Percentiles rank a stretch among this genome's conserved stretches.
Evolutionary conservation across 305 asterid species (phyloP).

Genomic region (Fraxinus dipetala): DNA sequence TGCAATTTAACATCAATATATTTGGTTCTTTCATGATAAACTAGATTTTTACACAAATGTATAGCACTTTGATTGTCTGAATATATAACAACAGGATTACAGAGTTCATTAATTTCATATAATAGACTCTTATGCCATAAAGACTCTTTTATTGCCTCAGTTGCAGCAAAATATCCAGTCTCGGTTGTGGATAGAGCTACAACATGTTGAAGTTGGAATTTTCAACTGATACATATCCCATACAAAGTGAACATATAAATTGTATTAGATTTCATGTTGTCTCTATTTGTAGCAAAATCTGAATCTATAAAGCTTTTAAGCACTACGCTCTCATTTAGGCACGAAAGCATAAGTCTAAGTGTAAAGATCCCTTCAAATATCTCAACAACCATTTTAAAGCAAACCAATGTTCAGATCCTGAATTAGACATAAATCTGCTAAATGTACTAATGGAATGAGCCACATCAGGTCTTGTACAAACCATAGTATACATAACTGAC

Average conservation of each 20-base stretch:
- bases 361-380: background rate
- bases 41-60: background rate
- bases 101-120: too few species aligned
- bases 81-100: too few species aligned
- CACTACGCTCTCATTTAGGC: too few species aligned
- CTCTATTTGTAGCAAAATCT: background rate
- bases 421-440: background rate
- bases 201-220: background rate
- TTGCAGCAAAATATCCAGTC: too few species aligned
- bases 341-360: too few species aligned
- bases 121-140: too few species aligned
- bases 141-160: too few species aligned
- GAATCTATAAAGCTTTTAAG: background rate
- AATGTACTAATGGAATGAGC: background rate
- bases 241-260: too few species aligned
- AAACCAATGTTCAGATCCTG: too few species aligned
- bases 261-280: background rate
- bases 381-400: background rate
- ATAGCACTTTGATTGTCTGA: too few species aligned
- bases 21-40: background rate
- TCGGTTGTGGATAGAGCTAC: background rate
- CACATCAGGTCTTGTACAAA: background rate
- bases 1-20: background rate
- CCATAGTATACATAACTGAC: background rate
- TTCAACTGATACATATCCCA: too few species aligned